A percentile compares a stretch with the other conserved stretches of the same genome.
phyloP scores from a whole-genome alignment of 2,329 filamentous ascomycete species.

The Colletotrichum plurivorum region DNA sequence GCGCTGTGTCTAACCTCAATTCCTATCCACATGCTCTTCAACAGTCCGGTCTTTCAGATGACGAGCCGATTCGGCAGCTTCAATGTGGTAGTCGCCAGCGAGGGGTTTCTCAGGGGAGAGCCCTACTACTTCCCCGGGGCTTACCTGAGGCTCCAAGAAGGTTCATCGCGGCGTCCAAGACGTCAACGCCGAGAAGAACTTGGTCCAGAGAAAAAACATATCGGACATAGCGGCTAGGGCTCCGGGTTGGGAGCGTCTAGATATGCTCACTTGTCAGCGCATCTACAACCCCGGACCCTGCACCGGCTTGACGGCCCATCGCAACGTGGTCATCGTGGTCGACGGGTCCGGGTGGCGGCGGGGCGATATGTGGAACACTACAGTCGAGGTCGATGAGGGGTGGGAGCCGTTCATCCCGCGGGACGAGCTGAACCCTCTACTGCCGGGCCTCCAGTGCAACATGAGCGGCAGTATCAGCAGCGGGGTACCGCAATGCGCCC shows the following conservation, averaged over 20 bases:
- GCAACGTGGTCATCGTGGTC: conserved; percentile 21
- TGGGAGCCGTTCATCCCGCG: conserved; percentile 16
- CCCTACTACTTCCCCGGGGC: conserved; percentile 23
- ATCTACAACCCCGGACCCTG: not conserved
- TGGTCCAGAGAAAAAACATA: not conserved
- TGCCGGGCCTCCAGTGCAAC: conserved; percentile 7
- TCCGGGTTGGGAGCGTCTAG: not conserved
- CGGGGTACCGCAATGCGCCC: not conserved
- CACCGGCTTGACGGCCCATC: not conserved
- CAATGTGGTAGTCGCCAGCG: conserved; percentile 37
- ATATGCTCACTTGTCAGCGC: not conserved
- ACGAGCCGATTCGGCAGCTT: conserved; percentile 27
- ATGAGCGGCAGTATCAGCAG: not conserved
- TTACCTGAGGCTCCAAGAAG: not conserved
- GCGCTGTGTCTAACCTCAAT: conserved; percentile 43
- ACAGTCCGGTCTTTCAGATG: conserved; percentile 38
- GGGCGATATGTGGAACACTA: conserved; percentile 15
- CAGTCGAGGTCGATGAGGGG: not conserved
- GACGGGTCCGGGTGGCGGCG: conserved; percentile 16
- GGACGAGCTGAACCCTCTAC: conserved; percentile 15
- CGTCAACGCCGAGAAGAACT: too few relatives aligned
- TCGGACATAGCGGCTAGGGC: not conserved
- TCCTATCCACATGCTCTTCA: conserved; percentile 48
- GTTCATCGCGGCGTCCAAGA: too few relatives aligned
- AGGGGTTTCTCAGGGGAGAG: conserved; percentile 20